Base-by-base conservation (phyloP, 768 basidiomycete genomes). In the Boletus sp. region DNA sequence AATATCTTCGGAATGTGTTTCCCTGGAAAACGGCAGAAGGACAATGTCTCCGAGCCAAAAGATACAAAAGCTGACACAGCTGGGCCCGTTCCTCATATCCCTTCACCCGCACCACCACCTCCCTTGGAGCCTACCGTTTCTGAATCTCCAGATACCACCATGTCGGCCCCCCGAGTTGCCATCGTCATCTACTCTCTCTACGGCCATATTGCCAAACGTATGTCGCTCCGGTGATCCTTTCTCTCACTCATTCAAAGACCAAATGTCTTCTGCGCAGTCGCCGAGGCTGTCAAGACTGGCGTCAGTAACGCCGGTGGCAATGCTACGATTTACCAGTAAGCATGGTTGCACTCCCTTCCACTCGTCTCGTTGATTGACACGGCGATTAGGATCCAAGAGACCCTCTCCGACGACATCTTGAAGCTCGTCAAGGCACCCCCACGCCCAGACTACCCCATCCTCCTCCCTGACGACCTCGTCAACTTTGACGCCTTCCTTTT, bases 371-470 rank as follows among this genome's bases (percentile, higher is more conserved):
- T 8, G 14, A 50, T 47, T 38, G 11, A 58, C 14, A 4, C 30
- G 7, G 1, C 8, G 5, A 23, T 11, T 29, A 90, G 88, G 68
- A 81, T 95, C 58, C 75, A 88, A 54, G 93, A 96, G 74, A 96
- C 90, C 17, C 85, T 96, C 52, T 71, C 87, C 3, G 70, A 80
- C 17, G 88, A 91, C 27, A 69, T 94, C 50, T 75, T 93, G 53
- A 70, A 70, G 50, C 79, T 80, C 68, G 81, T 95, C 79, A 73
- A 83, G 62, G 90, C 89, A 1, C 82, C 85, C 5, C 71, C 86
- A 13, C 89, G 87, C 67, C 80, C 83, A 46, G 74, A 81, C 61
- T 91, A 91, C 72, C 66, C 65, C 4, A 29, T 63, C 46, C 54
- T 70, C 23, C 54, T 67, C 45, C 69, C 69, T 10, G 63, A 69